phyloP scores from a whole-genome alignment of 2,329 filamentous ascomycete genomes.

The Ophiostoma piceae region DNA sequence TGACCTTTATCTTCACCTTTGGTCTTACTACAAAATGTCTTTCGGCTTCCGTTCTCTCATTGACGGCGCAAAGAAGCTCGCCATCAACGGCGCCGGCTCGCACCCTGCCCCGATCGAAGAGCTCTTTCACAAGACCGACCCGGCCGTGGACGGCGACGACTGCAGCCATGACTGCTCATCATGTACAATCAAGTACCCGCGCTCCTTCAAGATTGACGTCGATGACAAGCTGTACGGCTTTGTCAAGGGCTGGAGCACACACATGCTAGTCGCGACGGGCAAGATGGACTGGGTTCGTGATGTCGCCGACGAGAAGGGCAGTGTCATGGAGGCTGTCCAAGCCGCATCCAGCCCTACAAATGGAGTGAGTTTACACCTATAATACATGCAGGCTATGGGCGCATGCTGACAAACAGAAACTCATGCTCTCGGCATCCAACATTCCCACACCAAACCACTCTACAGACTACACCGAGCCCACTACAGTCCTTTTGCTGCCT shows the following conservation, averaged over 20 bases:
- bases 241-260: slow-evolving; percentile 81
- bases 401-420: slow-evolving; percentile 46
- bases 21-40: slow-evolving; percentile 37
- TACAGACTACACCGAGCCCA: slow-evolving; percentile 61
- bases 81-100: slow-evolving; percentile 28
- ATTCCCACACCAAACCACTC: slow-evolving; percentile 71
- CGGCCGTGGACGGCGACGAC: slow-evolving; percentile 78
- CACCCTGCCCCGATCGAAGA: slow-evolving; percentile 32
- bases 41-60: slow-evolving; percentile 41
- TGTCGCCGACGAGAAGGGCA: slow-evolving; percentile 80
- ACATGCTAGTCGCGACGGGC: slow-evolving; percentile 88
- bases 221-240: slow-evolving; percentile 76
- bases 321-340: slow-evolving; percentile 71
- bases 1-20: background rate
- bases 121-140: slow-evolving; percentile 70
- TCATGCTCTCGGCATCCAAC: slow-evolving; percentile 90
- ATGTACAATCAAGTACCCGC: slow-evolving; percentile 74
- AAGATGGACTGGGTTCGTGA: slow-evolving; percentile 88
- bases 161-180: slow-evolving; percentile 81
- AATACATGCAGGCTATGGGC: background rate
- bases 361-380: slow-evolving; percentile 42
- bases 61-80: slow-evolving; percentile 37
- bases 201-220: slow-evolving; percentile 66
- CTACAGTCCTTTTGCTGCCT: slow-evolving; percentile 76
- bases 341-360: slow-evolving; percentile 56